Percentiles rank a stretch among this genome's conserved stretches.
These are phyloP conservation scores for Auriscalpium microsporum DNA, from an alignment of 768 basidiomycete species.

Conservation along the genomic window DNA sequence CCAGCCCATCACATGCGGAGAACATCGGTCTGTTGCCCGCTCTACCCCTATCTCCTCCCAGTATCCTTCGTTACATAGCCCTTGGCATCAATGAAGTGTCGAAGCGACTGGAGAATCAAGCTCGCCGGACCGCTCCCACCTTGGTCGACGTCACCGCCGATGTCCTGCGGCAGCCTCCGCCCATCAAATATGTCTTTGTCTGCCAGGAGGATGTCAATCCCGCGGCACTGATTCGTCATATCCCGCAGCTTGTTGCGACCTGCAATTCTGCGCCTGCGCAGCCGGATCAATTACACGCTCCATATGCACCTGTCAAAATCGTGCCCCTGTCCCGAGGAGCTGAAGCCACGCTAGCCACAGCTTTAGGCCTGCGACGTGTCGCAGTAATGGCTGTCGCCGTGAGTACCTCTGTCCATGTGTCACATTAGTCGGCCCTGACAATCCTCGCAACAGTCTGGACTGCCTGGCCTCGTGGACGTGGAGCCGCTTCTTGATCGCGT, in stretches of 20 bases:
- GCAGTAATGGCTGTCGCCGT: slow-evolving; percentile 66
- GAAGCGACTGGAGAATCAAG: slow-evolving; percentile 56
- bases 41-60: slow-evolving; percentile 22
- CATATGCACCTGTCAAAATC: slow-evolving; percentile 35
- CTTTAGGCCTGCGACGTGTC: slow-evolving; percentile 57
- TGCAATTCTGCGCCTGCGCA: slow-evolving; percentile 44
- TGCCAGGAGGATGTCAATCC: slow-evolving; percentile 75
- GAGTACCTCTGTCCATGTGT: slow-evolving; percentile 18
- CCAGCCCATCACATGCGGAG: neutral
- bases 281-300: slow-evolving; percentile 6
- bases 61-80: slow-evolving; percentile 38
- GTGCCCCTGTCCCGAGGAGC: slow-evolving; percentile 61
- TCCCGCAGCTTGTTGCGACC: slow-evolving; percentile 70
- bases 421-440: neutral
- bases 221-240: slow-evolving; percentile 58
- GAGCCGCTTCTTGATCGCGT: slow-evolving; percentile 38
- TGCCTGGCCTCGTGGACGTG: slow-evolving; percentile 27
- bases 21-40: neutral
- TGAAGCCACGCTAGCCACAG: slow-evolving; percentile 49
- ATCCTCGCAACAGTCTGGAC: slow-evolving; percentile 27
- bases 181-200: slow-evolving; percentile 43
- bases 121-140: slow-evolving; percentile 17
- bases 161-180: neutral
- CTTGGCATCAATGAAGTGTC: slow-evolving; percentile 81
- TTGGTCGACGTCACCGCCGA: neutral